Conservation (phyloP, 176 grass and related monocot species). For the Musa itinerans region DNA sequence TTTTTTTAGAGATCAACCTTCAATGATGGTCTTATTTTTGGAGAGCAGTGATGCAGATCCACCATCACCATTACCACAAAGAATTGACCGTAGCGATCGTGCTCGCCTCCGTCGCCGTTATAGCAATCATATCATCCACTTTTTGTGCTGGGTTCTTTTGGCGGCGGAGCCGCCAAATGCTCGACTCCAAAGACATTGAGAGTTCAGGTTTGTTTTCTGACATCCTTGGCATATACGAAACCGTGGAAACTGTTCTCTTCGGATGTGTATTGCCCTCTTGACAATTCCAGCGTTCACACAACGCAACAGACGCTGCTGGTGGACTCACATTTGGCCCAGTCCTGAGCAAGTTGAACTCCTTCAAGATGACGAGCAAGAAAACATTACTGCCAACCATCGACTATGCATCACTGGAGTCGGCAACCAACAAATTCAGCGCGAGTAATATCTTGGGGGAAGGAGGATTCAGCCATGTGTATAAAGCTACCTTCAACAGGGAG, state of each 20-base stretch:
- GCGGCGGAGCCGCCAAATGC: slow-evolving; percentile 40
- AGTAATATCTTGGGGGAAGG: slow-evolving; percentile 67
- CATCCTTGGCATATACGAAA: not conserved
- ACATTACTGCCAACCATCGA: slow-evolving; percentile 61
- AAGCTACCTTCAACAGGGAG: slow-evolving; percentile 53
- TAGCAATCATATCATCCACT: slow-evolving; percentile 51
- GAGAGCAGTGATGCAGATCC: slow-evolving; percentile 39
- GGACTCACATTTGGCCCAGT: slow-evolving; percentile 56
- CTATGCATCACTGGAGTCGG: slow-evolving; percentile 50
- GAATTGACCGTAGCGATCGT: slow-evolving; percentile 53
- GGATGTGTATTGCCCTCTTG: not conserved
- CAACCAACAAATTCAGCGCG: slow-evolving; percentile 65
- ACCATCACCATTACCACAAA: slow-evolving; percentile 50
- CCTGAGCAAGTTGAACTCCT: slow-evolving; percentile 62
- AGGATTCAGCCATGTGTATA: slow-evolving; percentile 76
- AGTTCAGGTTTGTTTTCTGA: slow-evolving; percentile 41
- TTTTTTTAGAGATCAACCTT: not conserved
- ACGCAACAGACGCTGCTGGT: slow-evolving; percentile 28
- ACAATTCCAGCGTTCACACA: not conserved
- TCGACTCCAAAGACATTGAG: slow-evolving; percentile 30
- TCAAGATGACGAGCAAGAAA: slow-evolving; percentile 52
- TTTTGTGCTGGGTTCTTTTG: slow-evolving; percentile 65
- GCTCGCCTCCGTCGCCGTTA: slow-evolving; percentile 47
- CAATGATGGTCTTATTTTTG: slow-evolving; percentile 1
- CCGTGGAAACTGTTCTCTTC: too few species aligned